Evolutionary conservation across 805 yeast species (phyloP).

Genomic region (Schwanniomyces occidentalis): DNA sequence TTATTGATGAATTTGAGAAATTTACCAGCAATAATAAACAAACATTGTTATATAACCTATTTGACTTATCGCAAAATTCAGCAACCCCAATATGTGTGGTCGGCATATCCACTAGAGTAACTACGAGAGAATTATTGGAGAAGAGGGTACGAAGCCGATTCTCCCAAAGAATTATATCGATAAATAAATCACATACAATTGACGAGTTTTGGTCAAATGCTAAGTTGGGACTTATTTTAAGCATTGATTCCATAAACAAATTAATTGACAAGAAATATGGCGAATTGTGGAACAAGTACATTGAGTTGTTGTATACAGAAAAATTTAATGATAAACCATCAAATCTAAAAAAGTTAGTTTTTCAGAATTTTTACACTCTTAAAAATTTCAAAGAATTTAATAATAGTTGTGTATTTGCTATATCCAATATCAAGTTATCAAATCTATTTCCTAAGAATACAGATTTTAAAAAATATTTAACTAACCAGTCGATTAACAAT

Average conservation of each 20-base stretch:
- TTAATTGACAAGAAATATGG: conserved; percentile 22
- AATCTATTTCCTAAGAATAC: conserved; percentile 26
- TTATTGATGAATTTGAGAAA: conserved; percentile 83
- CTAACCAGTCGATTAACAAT: conserved; percentile 22
- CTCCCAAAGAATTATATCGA: conserved; percentile 69
- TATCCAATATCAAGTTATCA: conserved; percentile 27
- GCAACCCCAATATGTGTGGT: conserved; percentile 75
- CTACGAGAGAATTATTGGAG: conserved; percentile 78
- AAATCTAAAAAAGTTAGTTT: conserved; percentile 14
- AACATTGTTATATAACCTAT: conserved; percentile 80
- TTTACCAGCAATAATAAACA: conserved; percentile 76
- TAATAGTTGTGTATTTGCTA: conserved; percentile 43
- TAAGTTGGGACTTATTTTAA: conserved; percentile 34
- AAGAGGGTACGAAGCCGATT: conserved; percentile 90
- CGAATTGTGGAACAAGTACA: conserved; percentile 45
- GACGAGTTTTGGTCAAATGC: conserved; percentile 55
- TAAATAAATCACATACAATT: conserved; percentile 50
- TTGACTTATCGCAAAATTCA: conserved; percentile 78
- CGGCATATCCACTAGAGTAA: conserved; percentile 75
- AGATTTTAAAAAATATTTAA: conserved; percentile 21
- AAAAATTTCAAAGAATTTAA: conserved; percentile 55
- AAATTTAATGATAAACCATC: conserved; percentile 13
- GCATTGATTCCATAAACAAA: conserved; percentile 10
- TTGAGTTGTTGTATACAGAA: conserved; percentile 30
- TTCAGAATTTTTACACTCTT: conserved; percentile 53